Evolutionary conservation across 2,329 filamentous ascomycete genomes (phyloP), one percentile per base, ranked within the genome.

Genomic region (Colletotrichum cuscutae): DNA sequence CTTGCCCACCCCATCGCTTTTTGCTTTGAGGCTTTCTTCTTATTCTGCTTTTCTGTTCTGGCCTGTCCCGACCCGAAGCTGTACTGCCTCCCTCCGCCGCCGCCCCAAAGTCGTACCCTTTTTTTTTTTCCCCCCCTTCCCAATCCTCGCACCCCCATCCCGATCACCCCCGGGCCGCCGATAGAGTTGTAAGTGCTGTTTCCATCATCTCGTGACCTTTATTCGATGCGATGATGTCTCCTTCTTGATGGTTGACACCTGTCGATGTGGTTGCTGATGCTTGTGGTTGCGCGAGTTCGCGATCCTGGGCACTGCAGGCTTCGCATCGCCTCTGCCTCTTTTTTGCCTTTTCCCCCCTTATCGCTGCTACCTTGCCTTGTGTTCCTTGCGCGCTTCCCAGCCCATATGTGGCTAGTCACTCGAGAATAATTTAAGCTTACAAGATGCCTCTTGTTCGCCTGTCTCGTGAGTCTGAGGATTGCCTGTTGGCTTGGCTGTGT

Each of bases 151-250:
- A 74, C 78, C 76, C 77, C 78, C 62, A 72, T 64, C 53, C 71
- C 49, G 61, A 77, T 78, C 77, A 77, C 75, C 76, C 78, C 78
- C 74, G 76, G 76, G 73, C 74, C 75, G 73, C 76, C 78, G 77
- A 78, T 79, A 77, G 63, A 68, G 76, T 74, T 75, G 67, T 76
- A 76, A 37, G 71, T 73, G 37, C 56, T 71, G 75, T 73, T 65
- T 63, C 72, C 37, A 73, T 76, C 67, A 72, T 77, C 78, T 77
- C 74, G 79, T 79, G 79, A 78, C 78, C 75, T 72, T 58, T 74
- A 71, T 74, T 72, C 71, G 72, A 77, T 74, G 73, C 74, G 71
- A 62, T 75, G 72, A 61, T 60, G 74, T 74, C 53, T 37, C 42
- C 26, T 49, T 68, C 15, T 78, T 74, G 78, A 78, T 77, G 75